Evolutionary conservation across 2,329 filamentous ascomycete genomes (phyloP), one percentile per base, ranked within the genome.

Genomic region (Mycocentrospora acerina): DNA sequence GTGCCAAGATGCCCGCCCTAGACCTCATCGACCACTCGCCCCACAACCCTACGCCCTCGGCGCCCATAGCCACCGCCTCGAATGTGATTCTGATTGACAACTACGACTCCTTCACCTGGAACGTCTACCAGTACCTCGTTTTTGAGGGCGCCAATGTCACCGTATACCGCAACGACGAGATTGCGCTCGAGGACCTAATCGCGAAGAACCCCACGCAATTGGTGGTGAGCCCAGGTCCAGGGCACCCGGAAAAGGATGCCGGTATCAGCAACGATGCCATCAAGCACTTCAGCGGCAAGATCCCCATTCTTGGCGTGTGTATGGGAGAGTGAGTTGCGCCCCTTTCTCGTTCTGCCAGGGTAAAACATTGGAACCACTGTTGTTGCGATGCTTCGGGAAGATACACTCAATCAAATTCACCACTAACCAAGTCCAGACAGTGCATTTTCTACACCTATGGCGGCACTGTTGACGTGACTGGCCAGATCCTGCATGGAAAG

Each of bases 21-120:
- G 74, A 69, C 44, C 57, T 85, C 28, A 75, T 85, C 48, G 91
- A 96, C 66, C 84, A 96, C 69, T 96, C 91, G 44, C 90, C 90
- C 59, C 84, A 86, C 64, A 84, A 95, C 68, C 87, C 88, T 43
- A 79, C 85, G 48, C 84, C 86, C 35, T 83, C 84, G 19, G 75
- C 83, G 35, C 82, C 83, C 24, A 76, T 96, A 36, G 68, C 85
- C 16, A 90, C 83, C 34, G 93, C 93, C 17, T 87, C 86, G 40
- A 97, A 97, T 69, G 79, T 98, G 42, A 80, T 98, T 48, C 78
- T 98, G 49, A 96, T 98, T 60, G 93, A 98, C 76, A 98, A 98
- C 71, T 98, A 97, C 70, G 93, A 98, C 70, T 97, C 93, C 3
- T 98, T 98, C 69, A 96, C 91, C 42, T 98, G 90, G 89, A 98